These are phyloP conservation scores for Phytopythium mirpurense DNA, from an alignment of 352 stramenopile genomes.

Conservation along the genomic window DNA sequence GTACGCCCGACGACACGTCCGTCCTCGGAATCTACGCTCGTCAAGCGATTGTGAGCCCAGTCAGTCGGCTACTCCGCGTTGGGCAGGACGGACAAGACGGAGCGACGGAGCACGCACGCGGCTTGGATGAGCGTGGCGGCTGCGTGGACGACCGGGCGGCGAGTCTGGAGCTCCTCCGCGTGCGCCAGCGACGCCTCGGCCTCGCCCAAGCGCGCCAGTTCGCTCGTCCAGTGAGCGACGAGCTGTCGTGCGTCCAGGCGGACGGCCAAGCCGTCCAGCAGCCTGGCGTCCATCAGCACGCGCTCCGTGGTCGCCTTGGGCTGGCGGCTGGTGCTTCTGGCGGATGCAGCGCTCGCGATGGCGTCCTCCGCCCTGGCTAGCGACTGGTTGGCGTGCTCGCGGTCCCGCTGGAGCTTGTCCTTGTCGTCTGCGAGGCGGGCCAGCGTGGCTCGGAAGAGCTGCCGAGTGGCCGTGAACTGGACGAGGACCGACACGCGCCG, in stretches of 20 bases:
- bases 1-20: slow-evolving; percentile 10
- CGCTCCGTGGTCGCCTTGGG: slow-evolving; percentile 16
- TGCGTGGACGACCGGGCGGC: slow-evolving; percentile 17
- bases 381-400: slow-evolving; percentile 5
- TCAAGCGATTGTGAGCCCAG: not conserved
- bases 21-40: slow-evolving; percentile 15
- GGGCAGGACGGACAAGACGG: not conserved
- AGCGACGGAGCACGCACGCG: slow-evolving; percentile 6
- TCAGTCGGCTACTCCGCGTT: not conserved
- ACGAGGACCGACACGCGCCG: slow-evolving; percentile 21
- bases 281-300: slow-evolving; percentile 17
- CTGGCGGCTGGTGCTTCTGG: not conserved
- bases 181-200: slow-evolving; percentile 7
- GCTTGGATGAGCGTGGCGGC: slow-evolving; percentile 32
- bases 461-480: slow-evolving; percentile 11
- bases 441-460: slow-evolving; percentile 19
- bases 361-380: not conserved
- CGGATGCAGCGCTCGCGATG: not conserved
- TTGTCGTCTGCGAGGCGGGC: slow-evolving; percentile 12
- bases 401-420: slow-evolving; percentile 12
- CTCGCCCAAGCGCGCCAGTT: slow-evolving; percentile 20
- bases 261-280: slow-evolving; percentile 22
- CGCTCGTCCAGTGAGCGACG: slow-evolving; percentile 23
- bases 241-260: slow-evolving; percentile 28
- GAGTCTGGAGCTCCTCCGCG: slow-evolving; percentile 11